Evolutionary conservation across 108 stramenopile species (phyloP).

Genomic region (Fragilariopsis cylindrus): DNA sequence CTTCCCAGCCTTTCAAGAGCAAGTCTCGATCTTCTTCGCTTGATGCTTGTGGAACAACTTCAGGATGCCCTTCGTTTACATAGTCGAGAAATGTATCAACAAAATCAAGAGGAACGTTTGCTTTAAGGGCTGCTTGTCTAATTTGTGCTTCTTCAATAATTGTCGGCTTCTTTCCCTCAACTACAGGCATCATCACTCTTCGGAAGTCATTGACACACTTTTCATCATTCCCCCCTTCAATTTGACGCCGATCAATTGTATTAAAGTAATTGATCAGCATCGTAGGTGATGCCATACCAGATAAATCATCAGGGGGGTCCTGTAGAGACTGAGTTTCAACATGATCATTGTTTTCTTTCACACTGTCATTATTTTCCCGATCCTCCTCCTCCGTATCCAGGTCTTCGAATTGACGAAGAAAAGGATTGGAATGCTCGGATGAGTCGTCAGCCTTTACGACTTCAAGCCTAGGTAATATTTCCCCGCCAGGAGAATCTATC

Average conservation of each 20-base stretch:
- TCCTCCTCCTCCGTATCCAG: neutral
- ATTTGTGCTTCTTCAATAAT: slow-evolving; percentile 34
- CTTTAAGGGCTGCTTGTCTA: slow-evolving; percentile 29
- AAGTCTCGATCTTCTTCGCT: slow-evolving; percentile 11
- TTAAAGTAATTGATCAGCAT: neutral
- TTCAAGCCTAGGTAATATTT: neutral
- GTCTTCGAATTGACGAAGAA: slow-evolving; percentile 15
- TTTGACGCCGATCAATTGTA: neutral
- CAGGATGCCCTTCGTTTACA: neutral
- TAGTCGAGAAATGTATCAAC: slow-evolving; percentile 24
- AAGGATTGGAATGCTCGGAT: neutral
- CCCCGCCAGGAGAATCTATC: neutral
- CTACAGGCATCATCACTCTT: slow-evolving; percentile 17
- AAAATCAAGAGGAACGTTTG: slow-evolving; percentile 16
- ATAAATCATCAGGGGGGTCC: neutral
- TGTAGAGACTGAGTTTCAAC: neutral
- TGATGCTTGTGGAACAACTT: slow-evolving; percentile 2
- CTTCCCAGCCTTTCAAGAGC: slow-evolving; percentile 1
- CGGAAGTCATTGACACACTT: slow-evolving; percentile 19
- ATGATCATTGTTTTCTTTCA: neutral
- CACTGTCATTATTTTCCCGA: neutral
- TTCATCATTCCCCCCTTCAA: slow-evolving; percentile 3
- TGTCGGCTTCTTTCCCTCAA: slow-evolving; percentile 23
- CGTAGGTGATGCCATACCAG: neutral
- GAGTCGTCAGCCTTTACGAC: neutral